Percentiles rank a stretch among this genome's conserved stretches.
phyloP scores from a whole-genome alignment of 2,329 filamentous ascomycete genomes.

The Decorospora gaudefroyi region DNA sequence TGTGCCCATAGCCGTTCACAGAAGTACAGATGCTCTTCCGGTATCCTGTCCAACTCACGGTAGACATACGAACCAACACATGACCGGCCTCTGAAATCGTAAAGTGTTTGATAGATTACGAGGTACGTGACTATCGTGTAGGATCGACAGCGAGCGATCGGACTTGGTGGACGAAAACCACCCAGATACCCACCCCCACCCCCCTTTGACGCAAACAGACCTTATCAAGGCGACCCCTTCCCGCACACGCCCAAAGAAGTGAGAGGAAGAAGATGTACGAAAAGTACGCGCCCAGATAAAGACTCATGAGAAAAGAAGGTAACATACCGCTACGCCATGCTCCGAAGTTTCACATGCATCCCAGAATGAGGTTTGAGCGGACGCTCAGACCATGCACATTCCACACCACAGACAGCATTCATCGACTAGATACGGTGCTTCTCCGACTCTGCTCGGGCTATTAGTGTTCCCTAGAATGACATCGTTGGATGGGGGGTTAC shows the following conservation, averaged over 20 bases:
- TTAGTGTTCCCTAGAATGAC: conserved; percentile 8
- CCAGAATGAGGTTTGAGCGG: no score
- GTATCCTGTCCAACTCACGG: neutral
- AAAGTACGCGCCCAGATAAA: conserved; percentile 9
- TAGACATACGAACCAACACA: neutral
- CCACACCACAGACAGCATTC: conserved; percentile 5
- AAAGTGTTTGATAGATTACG: conserved; percentile 17
- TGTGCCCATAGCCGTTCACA: no score
- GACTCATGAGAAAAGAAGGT: conserved; percentile 1
- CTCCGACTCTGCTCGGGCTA: conserved; percentile 65
- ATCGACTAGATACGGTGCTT: conserved; percentile 68
- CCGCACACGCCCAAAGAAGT: conserved; percentile 4
- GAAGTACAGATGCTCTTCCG: no score
- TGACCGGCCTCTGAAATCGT: neutral
- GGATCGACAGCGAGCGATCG: conserved; percentile 3
- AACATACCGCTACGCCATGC: conserved; percentile 17
- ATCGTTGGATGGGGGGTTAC: conserved; percentile 25
- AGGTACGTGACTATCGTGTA: conserved; percentile 11
- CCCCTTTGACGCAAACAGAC: neutral
- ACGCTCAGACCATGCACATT: conserved; percentile 1
- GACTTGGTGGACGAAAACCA: neutral
- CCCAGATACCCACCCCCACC: neutral
- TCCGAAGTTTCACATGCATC: conserved; percentile 15
- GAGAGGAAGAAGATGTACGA: neutral
- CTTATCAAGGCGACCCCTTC: neutral